Base-by-base conservation (phyloP, 2,329 filamentous ascomycete genomes). In the Spiromastix sp. region DNA sequence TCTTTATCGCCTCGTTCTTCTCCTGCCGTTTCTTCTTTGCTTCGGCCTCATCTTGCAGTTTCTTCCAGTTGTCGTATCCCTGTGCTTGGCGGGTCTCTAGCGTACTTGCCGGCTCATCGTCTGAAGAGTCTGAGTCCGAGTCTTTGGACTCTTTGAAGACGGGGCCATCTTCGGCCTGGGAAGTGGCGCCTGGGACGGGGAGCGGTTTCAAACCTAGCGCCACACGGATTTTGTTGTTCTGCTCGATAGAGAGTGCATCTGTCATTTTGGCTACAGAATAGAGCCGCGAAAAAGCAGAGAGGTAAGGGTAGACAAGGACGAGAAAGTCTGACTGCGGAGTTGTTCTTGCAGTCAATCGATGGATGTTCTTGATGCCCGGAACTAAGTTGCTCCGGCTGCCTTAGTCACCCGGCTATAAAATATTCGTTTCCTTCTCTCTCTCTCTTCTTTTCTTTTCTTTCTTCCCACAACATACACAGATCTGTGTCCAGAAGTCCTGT, bases 191-290 rank as follows among this genome's bases (percentile, higher is more conserved):
- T 17, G 87, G 83, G 8, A 93, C 83, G 16, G 86, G 85, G 51
- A 96, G 67, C 17, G 86, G 87, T 55, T 89, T 85, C 68, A 95
- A 77, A 53, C 89, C 89, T 65, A 95, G 77, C 32, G 85, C 85
- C 49, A 80, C 71, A 51, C 89, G 85, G 52, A 95, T 81, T 55
- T 87, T 83, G 66, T 96, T 96, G 46, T 85, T 85, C 70, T 95
- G 86, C 22, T 93, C 84, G 54, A 96, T 87, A 18, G 82, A 80
- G 29, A 84, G 75, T 49, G 77, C 56, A 53, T 67, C 64, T 41
- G 66, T 55, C 64, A 68, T 68, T 20, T 42, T 60, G n/a, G n/a
- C n/a, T n/a, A n/a, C n/a, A n/a, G n/a, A n/a, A n/a, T n/a, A n/a
- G n/a, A n/a, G n/a, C n/a, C n/a, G n/a, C n/a, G n/a, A n/a, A n/a